Evolutionary conservation across 2,329 filamentous ascomycete genomes (phyloP).

Genomic region (Exophiala mesophila): DNA sequence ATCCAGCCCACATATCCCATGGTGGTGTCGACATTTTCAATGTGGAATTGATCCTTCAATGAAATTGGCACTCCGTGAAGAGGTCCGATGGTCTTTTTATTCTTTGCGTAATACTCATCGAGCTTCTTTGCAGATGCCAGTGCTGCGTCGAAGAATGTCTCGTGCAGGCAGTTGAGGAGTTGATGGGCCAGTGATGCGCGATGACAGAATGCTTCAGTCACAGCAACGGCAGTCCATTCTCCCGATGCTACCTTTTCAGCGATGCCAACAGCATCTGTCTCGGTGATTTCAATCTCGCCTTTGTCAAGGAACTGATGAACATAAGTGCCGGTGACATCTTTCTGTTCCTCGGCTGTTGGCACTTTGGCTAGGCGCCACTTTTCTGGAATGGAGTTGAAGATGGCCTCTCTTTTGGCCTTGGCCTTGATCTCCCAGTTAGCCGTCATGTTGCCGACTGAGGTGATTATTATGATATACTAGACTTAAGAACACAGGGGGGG

Average conservation of each 20-base stretch:
- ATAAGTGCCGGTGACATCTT: conserved; percentile 53
- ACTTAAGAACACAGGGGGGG: too few species aligned
- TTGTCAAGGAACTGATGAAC: conserved; percentile 52
- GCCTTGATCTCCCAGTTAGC: conserved; percentile 47
- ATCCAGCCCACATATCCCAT: conserved; percentile 66
- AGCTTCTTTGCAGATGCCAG: conserved; percentile 45
- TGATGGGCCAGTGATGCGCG: conserved; percentile 56
- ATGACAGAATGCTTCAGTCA: conserved; percentile 54
- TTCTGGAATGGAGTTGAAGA: conserved; percentile 51
- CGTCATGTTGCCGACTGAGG: conserved; percentile 17
- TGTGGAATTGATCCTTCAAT: conserved; percentile 46
- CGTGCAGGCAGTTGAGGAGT: conserved; percentile 50
- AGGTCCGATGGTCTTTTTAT: conserved; percentile 49
- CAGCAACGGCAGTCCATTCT: conserved; percentile 53
- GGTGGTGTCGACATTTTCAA: conserved; percentile 49
- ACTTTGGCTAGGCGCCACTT: conserved; percentile 51
- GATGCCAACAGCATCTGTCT: conserved; percentile 55
- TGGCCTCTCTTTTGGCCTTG: conserved; percentile 50
- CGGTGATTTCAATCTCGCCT: conserved; percentile 57
- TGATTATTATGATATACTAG: too few species aligned
- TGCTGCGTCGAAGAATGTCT: conserved; percentile 52
- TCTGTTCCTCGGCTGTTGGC: conserved; percentile 48
- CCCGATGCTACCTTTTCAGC: conserved; percentile 51
- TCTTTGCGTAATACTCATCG: conserved; percentile 42
- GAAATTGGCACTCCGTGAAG: conserved; percentile 60